phyloP scores from a whole-genome alignment of 805 yeast genomes.

The Deakozyma indianensis region DNA sequence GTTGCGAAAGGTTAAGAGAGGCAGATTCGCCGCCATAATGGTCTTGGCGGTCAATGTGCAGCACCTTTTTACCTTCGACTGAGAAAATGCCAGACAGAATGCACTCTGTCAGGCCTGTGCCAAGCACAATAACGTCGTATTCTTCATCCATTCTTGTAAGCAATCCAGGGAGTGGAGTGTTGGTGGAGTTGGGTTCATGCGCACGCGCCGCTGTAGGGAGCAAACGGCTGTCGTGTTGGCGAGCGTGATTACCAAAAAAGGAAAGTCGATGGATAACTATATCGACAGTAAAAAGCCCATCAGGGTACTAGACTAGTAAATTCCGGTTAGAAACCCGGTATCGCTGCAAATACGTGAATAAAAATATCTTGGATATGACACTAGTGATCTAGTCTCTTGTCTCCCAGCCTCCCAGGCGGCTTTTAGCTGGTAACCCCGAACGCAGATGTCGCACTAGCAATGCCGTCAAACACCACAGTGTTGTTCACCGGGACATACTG shows the following conservation, averaged over 20 bases:
- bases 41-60: conserved; percentile 92
- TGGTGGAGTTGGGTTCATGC: too few species aligned
- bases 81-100: conserved; percentile 84
- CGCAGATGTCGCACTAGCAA: conserved; percentile 12
- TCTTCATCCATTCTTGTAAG: conserved; percentile 68
- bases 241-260: too few species aligned
- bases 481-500: conserved; percentile 75
- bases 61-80: conserved; percentile 95
- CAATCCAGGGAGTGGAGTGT: not conserved
- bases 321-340: too few species aligned
- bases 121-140: conserved; percentile 92
- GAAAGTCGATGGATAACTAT: too few species aligned
- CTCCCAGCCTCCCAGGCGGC: too few species aligned
- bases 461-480: conserved; percentile 59
- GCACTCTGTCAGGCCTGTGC: conserved; percentile 93
- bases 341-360: too few species aligned
- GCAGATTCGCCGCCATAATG: conserved; percentile 66
- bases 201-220: too few species aligned
- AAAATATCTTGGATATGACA: too few species aligned
- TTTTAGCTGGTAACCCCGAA: not conserved
- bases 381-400: too few species aligned
- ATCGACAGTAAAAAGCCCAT: too few species aligned
- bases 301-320: too few species aligned
- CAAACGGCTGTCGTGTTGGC: too few species aligned
- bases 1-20: conserved; percentile 26